These are phyloP conservation scores for Caryopteris hybrid DNA, from an alignment of 305 asterid species.

Conservation along the genomic window DNA sequence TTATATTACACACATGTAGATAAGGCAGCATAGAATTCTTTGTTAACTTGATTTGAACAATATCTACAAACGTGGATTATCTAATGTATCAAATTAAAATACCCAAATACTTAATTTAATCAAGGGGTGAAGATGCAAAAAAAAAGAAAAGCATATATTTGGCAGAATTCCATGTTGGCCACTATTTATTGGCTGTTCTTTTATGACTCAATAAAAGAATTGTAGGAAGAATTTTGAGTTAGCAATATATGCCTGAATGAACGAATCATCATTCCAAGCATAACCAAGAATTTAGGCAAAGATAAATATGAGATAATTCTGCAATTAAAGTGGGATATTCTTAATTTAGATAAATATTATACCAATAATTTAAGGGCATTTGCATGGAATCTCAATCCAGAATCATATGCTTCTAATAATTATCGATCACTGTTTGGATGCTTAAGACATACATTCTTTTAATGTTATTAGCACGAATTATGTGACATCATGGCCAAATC, in stretches of 20 bases:
- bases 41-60: too few species aligned
- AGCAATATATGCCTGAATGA: slow-evolving; percentile 15
- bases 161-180: slow-evolving; percentile 5
- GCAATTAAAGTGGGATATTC: slow-evolving; percentile 30
- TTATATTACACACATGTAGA: too few species aligned
- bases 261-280: slow-evolving; percentile 15
- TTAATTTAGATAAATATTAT: slow-evolving; percentile 13
- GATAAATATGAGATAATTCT: slow-evolving; percentile 17
- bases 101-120: background rate
- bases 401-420: slow-evolving; percentile 31
- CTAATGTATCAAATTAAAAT: too few species aligned
- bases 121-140: background rate
- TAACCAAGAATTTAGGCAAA: slow-evolving; percentile 14
- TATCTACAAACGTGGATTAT: too few species aligned
- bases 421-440: background rate
- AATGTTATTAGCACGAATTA: too few species aligned
- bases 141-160: slow-evolving; percentile 8
- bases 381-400: slow-evolving; percentile 32
- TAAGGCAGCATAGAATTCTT: too few species aligned
- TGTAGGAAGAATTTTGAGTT: background rate
- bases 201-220: background rate
- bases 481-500: background rate
- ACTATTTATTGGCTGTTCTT: background rate
- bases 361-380: slow-evolving; percentile 21
- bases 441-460: background rate